These are phyloP conservation scores for Backusella tuberculispora DNA, from an alignment of 192 early-diverging fungal species.

Conservation along the genomic window DNA sequence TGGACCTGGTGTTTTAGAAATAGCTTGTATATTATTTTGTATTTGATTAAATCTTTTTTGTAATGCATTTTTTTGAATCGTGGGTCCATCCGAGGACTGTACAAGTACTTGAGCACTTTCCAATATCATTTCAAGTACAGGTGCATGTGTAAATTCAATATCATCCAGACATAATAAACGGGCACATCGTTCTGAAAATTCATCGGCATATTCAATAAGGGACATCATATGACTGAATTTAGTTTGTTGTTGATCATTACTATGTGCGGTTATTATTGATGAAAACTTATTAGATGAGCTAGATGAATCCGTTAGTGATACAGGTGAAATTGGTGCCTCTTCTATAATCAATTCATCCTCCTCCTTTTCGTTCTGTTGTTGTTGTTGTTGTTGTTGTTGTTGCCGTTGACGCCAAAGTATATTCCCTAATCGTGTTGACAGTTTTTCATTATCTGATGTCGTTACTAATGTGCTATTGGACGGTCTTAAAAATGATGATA, in stretches of 20 bases:
- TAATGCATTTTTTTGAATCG: neutral
- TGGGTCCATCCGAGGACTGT: neutral
- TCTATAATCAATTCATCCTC: neutral
- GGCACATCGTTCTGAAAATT: neutral
- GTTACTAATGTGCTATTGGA: neutral
- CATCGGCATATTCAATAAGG: neutral
- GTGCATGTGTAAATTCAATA: slow-evolving; percentile 1
- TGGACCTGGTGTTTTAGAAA: neutral
- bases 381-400: too few species aligned
- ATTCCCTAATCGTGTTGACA: neutral
- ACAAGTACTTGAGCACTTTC: neutral
- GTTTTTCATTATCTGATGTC: neutral
- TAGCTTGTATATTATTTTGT: neutral
- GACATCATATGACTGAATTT: neutral
- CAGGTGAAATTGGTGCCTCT: neutral
- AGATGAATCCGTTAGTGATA: neutral
- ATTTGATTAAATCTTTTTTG: neutral
- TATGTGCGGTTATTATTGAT: neutral
- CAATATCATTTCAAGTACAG: neutral
- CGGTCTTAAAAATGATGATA: slow-evolving; percentile 1
- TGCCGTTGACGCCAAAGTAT: neutral
- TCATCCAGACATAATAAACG: neutral
- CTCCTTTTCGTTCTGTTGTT: neutral
- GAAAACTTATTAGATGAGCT: neutral
- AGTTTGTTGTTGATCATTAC: neutral